These are phyloP conservation scores for Curvularia lunata DNA, from an alignment of 2,329 filamentous ascomycete species.

Conservation along the genomic window DNA sequence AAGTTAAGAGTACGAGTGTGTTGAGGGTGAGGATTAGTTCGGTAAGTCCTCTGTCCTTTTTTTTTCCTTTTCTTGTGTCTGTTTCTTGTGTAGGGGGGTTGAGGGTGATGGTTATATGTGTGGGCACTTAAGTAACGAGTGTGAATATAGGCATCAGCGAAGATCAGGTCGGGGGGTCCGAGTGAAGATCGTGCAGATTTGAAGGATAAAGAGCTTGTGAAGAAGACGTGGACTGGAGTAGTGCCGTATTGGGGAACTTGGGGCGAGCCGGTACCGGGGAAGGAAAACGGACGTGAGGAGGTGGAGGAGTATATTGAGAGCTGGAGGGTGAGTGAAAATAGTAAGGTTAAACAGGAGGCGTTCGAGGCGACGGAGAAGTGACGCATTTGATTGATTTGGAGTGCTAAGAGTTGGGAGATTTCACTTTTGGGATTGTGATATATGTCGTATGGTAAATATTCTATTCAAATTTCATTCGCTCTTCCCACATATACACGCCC, in stretches of 20 bases:
- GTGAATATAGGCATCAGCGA: slow-evolving; percentile 25
- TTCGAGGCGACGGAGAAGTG: slow-evolving; percentile 37
- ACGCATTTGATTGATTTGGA: background rate
- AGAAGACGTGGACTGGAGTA: slow-evolving; percentile 44
- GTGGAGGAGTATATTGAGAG: slow-evolving; percentile 68
- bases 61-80: background rate
- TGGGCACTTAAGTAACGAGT: background rate
- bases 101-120: no score
- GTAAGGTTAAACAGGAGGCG: slow-evolving; percentile 27
- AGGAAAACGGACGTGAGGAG: slow-evolving; percentile 54
- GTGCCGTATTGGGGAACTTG: slow-evolving; percentile 44
- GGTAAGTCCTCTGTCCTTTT: slow-evolving; percentile 21
- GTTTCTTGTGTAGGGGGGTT: background rate
- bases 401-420: background rate
- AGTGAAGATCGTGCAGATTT: slow-evolving; percentile 44
- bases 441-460: no score
- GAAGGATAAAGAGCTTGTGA: slow-evolving; percentile 31
- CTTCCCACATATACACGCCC: background rate
- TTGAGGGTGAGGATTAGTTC: slow-evolving; percentile 35
- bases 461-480: background rate
- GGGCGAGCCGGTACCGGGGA: slow-evolving; percentile 39
- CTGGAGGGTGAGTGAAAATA: slow-evolving; percentile 39
- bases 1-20: slow-evolving; percentile 39
- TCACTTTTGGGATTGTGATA: background rate
- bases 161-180: slow-evolving; percentile 43